A percentile compares a stretch with the other conserved stretches of the same genome.
These are phyloP conservation scores for Linanthus parryae DNA, from an alignment of 148 eudicot genomes.

Conservation along the genomic window DNA sequence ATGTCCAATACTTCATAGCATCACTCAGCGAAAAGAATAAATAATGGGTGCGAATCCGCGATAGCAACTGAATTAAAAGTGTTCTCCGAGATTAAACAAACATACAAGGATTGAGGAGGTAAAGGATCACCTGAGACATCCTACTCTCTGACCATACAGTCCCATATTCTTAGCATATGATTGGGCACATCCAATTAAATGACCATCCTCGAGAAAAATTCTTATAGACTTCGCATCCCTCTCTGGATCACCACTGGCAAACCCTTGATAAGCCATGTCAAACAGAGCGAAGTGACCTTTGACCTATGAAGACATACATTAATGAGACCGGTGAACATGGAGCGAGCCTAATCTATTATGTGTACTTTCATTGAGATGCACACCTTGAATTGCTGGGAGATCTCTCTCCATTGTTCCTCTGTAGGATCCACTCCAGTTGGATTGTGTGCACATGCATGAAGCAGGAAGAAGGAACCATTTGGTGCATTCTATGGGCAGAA, in stretches of 20 bases:
- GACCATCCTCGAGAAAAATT: conserved; percentile 95
- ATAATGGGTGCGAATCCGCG: no score
- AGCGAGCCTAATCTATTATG: no score
- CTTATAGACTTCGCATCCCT: conserved; percentile 93
- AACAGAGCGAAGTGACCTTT: conserved; percentile 95
- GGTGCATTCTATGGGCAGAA: conserved; percentile 67
- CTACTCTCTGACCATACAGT: conserved; percentile 98
- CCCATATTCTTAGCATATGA: conserved; percentile 99
- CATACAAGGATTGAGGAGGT: no score
- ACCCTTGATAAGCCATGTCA: conserved; percentile 99
- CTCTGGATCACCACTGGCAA: conserved; percentile 97
- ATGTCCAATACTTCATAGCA: no score
- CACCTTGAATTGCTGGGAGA: conserved; percentile 80
- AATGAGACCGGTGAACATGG: conserved; percentile 1
- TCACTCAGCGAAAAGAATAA: no score
- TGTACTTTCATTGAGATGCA: no score
- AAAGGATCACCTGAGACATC: conserved; percentile 75
- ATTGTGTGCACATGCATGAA: conserved; percentile 99
- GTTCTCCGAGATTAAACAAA: not conserved
- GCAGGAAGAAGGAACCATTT: conserved; percentile 87
- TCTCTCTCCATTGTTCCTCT: conserved; percentile 92
- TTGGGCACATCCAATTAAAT: conserved; percentile 80
- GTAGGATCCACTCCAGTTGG: conserved; percentile 99
- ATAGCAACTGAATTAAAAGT: no score
- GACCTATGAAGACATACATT: conserved; percentile 36